Percentiles rank a stretch among this genome's conserved stretches.
Evolutionary conservation across 1,284 basidiomycete genomes (phyloP).

Genomic region (Grifola frondosa): DNA sequence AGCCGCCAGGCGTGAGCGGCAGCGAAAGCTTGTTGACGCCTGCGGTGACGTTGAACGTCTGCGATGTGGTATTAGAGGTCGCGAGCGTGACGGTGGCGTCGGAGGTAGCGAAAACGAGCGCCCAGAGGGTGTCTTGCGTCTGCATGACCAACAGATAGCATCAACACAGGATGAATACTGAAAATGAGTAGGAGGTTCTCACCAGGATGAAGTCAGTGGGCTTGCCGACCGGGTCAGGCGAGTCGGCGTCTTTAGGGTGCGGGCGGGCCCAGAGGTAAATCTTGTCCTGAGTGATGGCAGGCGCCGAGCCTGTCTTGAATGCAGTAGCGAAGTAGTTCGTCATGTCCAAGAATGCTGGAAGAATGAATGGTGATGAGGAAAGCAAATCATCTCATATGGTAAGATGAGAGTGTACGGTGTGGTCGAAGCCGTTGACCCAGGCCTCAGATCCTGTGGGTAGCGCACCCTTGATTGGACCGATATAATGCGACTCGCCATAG

Average conservation of each 20-base stretch:
- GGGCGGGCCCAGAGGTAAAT: slow-evolving; percentile 76
- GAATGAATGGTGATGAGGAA: not conserved
- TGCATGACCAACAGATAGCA: too few relatives aligned
- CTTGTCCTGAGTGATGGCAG: slow-evolving; percentile 61
- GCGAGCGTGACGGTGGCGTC: slow-evolving; percentile 52
- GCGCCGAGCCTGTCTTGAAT: slow-evolving; percentile 75
- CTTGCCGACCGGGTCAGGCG: slow-evolving; percentile 49
- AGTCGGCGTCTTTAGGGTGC: slow-evolving; percentile 57
- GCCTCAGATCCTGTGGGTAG: slow-evolving; percentile 46
- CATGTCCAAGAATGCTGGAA: slow-evolving; percentile 61
- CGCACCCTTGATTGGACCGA: slow-evolving; percentile 63
- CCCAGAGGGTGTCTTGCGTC: slow-evolving; percentile 62
- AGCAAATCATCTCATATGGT: not conserved
- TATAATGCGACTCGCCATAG: slow-evolving; percentile 40
- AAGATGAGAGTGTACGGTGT: slow-evolving; percentile 16
- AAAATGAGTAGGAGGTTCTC: slow-evolving; percentile 13
- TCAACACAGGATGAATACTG: too few relatives aligned
- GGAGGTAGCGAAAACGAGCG: slow-evolving; percentile 61
- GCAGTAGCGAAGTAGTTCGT: slow-evolving; percentile 70
- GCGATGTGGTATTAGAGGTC: slow-evolving; percentile 42
- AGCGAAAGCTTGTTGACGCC: slow-evolving; percentile 71
- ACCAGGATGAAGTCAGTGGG: slow-evolving; percentile 59
- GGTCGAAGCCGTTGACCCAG: slow-evolving; percentile 37
- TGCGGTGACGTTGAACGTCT: slow-evolving; percentile 50
- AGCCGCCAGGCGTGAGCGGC: slow-evolving; percentile 54